Base-by-base conservation (phyloP, 768 basidiomycete species). In the Psilocybe cubensis region DNA sequence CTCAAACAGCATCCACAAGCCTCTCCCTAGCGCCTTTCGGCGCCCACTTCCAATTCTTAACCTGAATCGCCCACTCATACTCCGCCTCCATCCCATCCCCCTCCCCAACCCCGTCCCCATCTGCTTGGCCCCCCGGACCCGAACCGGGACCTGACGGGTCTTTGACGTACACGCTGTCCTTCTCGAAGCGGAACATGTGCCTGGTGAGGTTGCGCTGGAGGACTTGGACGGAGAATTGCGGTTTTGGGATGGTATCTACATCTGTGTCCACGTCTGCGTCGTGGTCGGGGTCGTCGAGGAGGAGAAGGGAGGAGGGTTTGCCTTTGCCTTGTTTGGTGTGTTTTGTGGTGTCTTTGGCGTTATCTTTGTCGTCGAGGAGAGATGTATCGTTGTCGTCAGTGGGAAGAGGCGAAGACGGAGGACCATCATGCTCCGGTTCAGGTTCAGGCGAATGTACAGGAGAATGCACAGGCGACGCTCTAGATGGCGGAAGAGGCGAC, bases 21-120 rank as follows among this genome's bases (percentile, higher is more conserved):
- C 52, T 45, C 51, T 59, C 61, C 38, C 50, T 56, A 18, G 52
- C 58, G 27, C 54, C 52, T 25, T 35, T 65, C 0, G 66, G 68
- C 1, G 72, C 72, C 76, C 75, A 78, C 66, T 70, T 76, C 77
- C 77, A 78, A 55, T 72, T 67, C 60, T 68, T 74, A 7, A 76
- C 75, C 54, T 73, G 71, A n/a, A 77, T 73, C 31, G 72, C 67
- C 75, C 77, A 78, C 66, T 77, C 76, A 3, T 72, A 70, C 42
- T 70, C 66, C 66, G 67, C 66, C 52, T 63, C 68, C n/a, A 29
- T 28, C 25, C 60, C 66, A 25, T 57, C 68, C n/a, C 57, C 60
- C 9, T n/a, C n/a, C n/a, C n/a, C n/a, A n/a, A n/a, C n/a, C n/a
- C n/a, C n/a, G n/a, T n/a, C n/a, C n/a, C n/a, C n/a, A n/a, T n/a